These are phyloP conservation scores for Coleophoma cylindrospora DNA, from an alignment of 2,329 filamentous ascomycete genomes.

Conservation along the genomic window DNA sequence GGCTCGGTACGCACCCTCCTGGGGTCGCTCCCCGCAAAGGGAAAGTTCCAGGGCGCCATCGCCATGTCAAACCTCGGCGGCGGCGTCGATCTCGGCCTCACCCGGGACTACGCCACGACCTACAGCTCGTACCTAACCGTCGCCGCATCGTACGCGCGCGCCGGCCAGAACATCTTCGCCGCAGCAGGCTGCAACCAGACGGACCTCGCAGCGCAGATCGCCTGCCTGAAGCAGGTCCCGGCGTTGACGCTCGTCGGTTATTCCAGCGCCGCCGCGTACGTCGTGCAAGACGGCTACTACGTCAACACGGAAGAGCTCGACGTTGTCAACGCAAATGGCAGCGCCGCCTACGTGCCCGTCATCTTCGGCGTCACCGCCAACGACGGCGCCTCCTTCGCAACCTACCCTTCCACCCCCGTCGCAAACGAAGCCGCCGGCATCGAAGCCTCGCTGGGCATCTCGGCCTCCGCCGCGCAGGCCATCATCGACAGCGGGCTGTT, in stretches of 20 bases:
- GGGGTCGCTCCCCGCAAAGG: conserved; percentile 40
- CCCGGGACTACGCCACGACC: conserved; percentile 44
- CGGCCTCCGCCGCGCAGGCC: conserved; percentile 32
- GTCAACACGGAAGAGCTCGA: conserved; percentile 43
- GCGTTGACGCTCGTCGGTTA: conserved; percentile 32
- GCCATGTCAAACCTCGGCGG: conserved; percentile 48
- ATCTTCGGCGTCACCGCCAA: conserved; percentile 45
- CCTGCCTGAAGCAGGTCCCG: conserved; percentile 37
- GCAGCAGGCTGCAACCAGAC: conserved; percentile 41
- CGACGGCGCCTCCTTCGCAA: conserved; percentile 45
- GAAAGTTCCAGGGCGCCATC: conserved; percentile 40
- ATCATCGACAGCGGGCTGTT: conserved; percentile 42
- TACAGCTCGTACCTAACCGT: conserved; percentile 50
- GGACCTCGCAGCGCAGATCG: conserved; percentile 34
- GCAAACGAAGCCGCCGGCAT: conserved; percentile 36
- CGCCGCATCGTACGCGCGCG: conserved; percentile 39
- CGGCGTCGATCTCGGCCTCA: conserved; percentile 39
- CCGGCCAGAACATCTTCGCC: conserved; percentile 41
- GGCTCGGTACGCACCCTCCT: conserved; percentile 43
- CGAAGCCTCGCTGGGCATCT: conserved; percentile 38
- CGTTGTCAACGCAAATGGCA: conserved; percentile 34
- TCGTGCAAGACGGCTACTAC: conserved; percentile 48
- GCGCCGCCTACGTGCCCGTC: conserved; percentile 42
- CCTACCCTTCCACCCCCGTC: conserved; percentile 37
- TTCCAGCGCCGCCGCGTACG: conserved; percentile 39